Conservation (phyloP, 805 yeast species). For the Ogataea dorogensis region DNA sequence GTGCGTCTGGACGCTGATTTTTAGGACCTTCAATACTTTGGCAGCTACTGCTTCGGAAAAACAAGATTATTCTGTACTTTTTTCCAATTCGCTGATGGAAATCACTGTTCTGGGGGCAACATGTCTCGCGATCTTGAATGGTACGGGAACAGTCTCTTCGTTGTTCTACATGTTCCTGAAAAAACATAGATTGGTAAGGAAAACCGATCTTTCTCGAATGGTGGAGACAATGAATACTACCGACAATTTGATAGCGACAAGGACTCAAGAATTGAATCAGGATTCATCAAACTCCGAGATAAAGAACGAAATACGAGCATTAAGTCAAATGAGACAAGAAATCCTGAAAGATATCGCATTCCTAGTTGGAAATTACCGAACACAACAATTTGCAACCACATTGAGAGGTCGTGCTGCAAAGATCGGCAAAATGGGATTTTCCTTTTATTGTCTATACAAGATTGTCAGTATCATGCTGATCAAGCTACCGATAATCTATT, state of each 20-base stretch:
- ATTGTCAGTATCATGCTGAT: constrained; percentile 41
- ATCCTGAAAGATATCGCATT: constrained; percentile 18
- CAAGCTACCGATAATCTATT: constrained; percentile 37
- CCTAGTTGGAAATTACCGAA: constrained; percentile 12
- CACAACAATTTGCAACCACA: constrained; percentile 11
- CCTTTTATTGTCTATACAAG: constrained; percentile 50
- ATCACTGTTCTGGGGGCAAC: constrained; percentile 48
- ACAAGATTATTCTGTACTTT: constrained; percentile 5
- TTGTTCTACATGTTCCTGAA: constrained; percentile 34
- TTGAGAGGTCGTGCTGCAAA: constrained; percentile 16
- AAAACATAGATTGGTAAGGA: constrained; percentile 26
- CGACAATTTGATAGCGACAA: constrained; percentile 32
- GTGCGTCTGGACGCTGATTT: constrained; percentile 17
- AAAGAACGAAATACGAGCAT: constrained; percentile 39
- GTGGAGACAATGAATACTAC: constrained; percentile 44
- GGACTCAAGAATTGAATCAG: constrained; percentile 34
- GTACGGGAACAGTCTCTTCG: constrained; percentile 51
- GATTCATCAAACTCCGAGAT: constrained; percentile 28
- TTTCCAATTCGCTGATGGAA: constrained; percentile 41
- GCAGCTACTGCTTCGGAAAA: constrained; percentile 27
- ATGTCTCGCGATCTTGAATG: constrained; percentile 49
- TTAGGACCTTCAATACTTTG: constrained; percentile 25
- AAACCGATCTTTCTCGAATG: constrained; percentile 34
- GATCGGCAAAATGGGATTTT: constrained; percentile 28
- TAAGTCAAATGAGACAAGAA: constrained; percentile 31